A percentile compares a stretch with the other conserved stretches of the same genome.
phyloP scores from a whole-genome alignment of 768 basidiomycete genomes.

The Lactifluus piperatus region DNA sequence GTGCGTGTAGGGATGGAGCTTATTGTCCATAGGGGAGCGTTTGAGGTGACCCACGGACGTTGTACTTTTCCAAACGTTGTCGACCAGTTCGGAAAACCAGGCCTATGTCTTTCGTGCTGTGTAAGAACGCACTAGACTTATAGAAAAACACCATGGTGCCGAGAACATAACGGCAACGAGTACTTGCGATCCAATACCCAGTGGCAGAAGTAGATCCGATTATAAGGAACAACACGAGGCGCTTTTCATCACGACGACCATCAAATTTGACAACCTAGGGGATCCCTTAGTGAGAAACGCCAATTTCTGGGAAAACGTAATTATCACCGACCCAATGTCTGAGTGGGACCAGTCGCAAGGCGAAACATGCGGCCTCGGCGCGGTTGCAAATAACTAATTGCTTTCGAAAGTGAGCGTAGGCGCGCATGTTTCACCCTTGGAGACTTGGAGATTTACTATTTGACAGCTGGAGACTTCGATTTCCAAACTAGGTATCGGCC shows the following conservation, averaged over 20 bases:
- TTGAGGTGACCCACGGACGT: background rate
- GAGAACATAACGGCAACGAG: background rate
- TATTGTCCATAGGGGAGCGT: background rate
- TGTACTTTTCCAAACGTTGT: background rate
- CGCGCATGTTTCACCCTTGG: too few relatives aligned
- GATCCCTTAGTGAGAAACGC: too few relatives aligned
- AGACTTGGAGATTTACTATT: too few relatives aligned
- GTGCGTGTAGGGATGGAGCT: background rate
- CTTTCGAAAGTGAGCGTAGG: too few relatives aligned
- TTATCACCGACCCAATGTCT: background rate
- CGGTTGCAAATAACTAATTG: too few relatives aligned
- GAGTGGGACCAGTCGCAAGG: background rate
- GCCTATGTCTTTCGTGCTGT: background rate
- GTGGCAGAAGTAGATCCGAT: background rate
- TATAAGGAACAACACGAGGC: background rate
- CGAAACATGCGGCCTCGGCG: background rate
- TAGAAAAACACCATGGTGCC: background rate
- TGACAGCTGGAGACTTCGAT: background rate
- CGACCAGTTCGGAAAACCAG: background rate
- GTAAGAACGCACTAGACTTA: background rate
- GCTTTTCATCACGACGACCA: background rate
- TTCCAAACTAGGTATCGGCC: background rate
- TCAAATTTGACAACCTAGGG: too few relatives aligned
- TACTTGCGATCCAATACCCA: background rate
- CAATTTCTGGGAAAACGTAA: background rate